Percentiles rank a stretch among this genome's conserved stretches.
These are phyloP conservation scores for Hericium erinaceus DNA, from an alignment of 768 basidiomycete species.

Conservation along the genomic window DNA sequence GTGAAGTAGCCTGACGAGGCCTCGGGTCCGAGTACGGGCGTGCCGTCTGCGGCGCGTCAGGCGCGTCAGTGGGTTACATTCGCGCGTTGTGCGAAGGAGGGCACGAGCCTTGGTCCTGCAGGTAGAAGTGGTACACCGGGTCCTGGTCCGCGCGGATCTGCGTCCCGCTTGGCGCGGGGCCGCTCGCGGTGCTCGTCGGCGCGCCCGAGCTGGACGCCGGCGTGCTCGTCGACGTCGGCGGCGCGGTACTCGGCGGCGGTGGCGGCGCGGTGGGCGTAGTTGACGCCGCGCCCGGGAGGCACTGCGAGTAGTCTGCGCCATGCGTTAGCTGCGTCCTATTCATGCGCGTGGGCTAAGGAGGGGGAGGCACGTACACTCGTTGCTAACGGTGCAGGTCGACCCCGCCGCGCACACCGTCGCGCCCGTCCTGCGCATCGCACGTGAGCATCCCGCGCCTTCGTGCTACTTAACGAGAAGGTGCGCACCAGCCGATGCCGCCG, in stretches of 20 bases:
- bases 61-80: neutral
- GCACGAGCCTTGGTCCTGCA: slow-evolving; percentile 36
- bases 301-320: slow-evolving; percentile 42
- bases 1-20: slow-evolving; percentile 41
- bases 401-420: slow-evolving; percentile 34
- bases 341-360: neutral
- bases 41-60: slow-evolving; percentile 24
- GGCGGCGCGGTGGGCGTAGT: slow-evolving; percentile 21
- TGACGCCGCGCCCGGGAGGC: slow-evolving; percentile 29
- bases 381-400: slow-evolving; percentile 32
- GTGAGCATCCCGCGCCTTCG: neutral
- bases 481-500: slow-evolving; percentile 25
- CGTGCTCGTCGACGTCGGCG: slow-evolving; percentile 17
- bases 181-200: slow-evolving; percentile 15
- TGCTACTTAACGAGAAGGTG: neutral
- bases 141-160: slow-evolving; percentile 44
- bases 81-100: neutral
- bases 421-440: slow-evolving; percentile 26
- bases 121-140: slow-evolving; percentile 49
- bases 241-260: slow-evolving; percentile 21
- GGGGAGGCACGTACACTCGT: slow-evolving; percentile 23
- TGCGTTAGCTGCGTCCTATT: neutral
- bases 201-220: slow-evolving; percentile 14
- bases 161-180: slow-evolving; percentile 25
- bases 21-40: slow-evolving; percentile 43